Evolutionary conservation across 192 early-diverging fungal genomes (phyloP), one percentile per base, ranked within the genome.

Genomic region (Rhizoclosmatium sp.): DNA sequence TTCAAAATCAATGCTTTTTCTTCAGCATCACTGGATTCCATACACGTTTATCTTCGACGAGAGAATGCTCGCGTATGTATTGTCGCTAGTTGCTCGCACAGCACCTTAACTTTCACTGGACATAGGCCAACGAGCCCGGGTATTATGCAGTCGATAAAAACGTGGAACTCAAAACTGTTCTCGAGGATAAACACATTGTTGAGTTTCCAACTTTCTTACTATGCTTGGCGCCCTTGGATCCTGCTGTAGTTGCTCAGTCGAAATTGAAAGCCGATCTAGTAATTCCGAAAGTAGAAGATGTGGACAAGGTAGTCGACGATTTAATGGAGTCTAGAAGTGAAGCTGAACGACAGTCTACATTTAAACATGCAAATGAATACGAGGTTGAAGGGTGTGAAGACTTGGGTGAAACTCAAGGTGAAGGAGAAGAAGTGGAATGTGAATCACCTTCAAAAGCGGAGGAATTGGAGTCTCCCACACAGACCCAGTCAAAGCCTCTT

Each of bases 111-210:
- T 56, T 40, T 3, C 42, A 56, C 19, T 1, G 2, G 9, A n/a
- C 46, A 1, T 45, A 74, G 72, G 72, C 72, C 5, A 74, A 74
- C 47, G 59, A 74, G 47, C 66, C 66, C 21, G 4, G 7, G 23
- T 74, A 62, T 62, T 49, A 74, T 39, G 31, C 21, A 3, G 44
- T 74, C 10, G 59, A 61, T n/a, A 12, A 19, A 62, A 10, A 21
- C 59, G 3, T 14, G 39, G n/a, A 16, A 12, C 39, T 74, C 59
- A 47, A 42, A 4, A 39, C 4, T 40, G 16, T n/a, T 21, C 72
- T 74, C 12, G 41, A 44, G 46, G 59, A 59, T 46, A 62, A 49
- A 23, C 14, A 59, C 5, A 10, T 74, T 10, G 72, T 74, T 45
- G 59, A 47, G 2, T 68, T 47, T 68, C 66, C 66, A 45, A 68